A percentile compares a stretch with the other conserved stretches of the same genome.
These are phyloP conservation scores for Sphagnum contortum DNA, from an alignment of 225 moss, liverwort and hornwort genomes.

Conservation along the genomic window DNA sequence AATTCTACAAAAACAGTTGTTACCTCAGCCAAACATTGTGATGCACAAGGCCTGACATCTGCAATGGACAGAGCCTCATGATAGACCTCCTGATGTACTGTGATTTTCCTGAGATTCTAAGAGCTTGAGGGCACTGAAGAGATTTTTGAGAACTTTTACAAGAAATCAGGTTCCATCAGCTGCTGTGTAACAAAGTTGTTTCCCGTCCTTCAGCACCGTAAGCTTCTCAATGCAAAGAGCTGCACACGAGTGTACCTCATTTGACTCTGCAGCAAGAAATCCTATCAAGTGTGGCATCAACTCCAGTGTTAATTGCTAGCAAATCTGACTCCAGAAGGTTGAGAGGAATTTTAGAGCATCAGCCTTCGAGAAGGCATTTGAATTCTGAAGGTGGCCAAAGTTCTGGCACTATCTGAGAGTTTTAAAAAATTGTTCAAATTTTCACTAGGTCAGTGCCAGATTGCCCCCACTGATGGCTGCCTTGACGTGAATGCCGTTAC, in stretches of 20 bases:
- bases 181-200: constrained; percentile 47
- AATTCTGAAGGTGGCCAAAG: constrained; percentile 53
- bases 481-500: constrained; percentile 85
- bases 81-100: constrained; percentile 92
- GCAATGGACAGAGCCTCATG: constrained; percentile 91
- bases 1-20: constrained; percentile 67
- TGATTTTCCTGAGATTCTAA: constrained; percentile 94
- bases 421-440: constrained; percentile 74
- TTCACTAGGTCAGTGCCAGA: constrained; percentile 77
- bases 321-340: constrained; percentile 78
- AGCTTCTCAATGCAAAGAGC: constrained; percentile 86
- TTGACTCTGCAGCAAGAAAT: constrained; percentile 82
- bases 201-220: constrained; percentile 78
- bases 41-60: constrained; percentile 61
- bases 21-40: constrained; percentile 70
- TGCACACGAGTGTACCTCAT: constrained; percentile 95
- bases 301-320: constrained; percentile 62
- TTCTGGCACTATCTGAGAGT: constrained; percentile 77
- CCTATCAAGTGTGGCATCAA: constrained; percentile 65
- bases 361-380: constrained; percentile 68
- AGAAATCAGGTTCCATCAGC: constrained; percentile 53
- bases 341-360: constrained; percentile 93
- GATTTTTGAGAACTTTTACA: constrained; percentile 67
- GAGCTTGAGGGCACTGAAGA: constrained; percentile 87
- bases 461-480: constrained; percentile 65